Conservation (phyloP, 768 basidiomycete species). For the Pleurotus eryngii region DNA sequence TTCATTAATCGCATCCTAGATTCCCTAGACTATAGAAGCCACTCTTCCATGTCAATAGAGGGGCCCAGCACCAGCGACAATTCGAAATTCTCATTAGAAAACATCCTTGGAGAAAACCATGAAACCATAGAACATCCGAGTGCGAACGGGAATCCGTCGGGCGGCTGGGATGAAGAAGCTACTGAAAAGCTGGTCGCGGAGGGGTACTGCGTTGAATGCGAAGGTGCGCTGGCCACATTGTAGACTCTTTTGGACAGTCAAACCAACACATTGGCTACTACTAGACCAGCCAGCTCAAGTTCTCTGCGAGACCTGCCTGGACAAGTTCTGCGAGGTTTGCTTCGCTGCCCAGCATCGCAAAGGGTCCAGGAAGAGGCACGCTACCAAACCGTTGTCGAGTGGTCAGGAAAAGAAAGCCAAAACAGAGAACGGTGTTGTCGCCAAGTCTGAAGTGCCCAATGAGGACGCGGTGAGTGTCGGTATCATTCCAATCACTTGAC, state of each 20-base stretch:
- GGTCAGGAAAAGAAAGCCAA: conserved; percentile 25
- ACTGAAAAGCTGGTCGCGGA: conserved; percentile 44
- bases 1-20: conserved; percentile 6
- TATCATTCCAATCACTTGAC: background rate
- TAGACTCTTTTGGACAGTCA: background rate
- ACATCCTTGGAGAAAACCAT: conserved; percentile 64
- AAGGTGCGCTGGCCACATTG: conserved; percentile 49
- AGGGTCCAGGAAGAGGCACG: conserved; percentile 68
- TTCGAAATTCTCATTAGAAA: conserved; percentile 56
- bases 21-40: conserved; percentile 3
- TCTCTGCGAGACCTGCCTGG: conserved; percentile 66
- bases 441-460: conserved; percentile 12
- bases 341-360: conserved; percentile 83
- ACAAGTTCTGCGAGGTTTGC: conserved; percentile 82
- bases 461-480: conserved; percentile 29
- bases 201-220: conserved; percentile 81
- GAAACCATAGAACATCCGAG: conserved; percentile 59
- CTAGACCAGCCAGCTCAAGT: conserved; percentile 82
- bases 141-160: conserved; percentile 32
- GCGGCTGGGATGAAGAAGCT: conserved; percentile 69
- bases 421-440: conserved; percentile 16
- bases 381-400: conserved; percentile 41
- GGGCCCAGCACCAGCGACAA: background rate
- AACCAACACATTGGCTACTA: conserved; percentile 10
- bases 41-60: background rate